A percentile compares a stretch with the other conserved stretches of the same genome.
Evolutionary conservation across 2,329 filamentous ascomycete genomes (phyloP).

Genomic region (Apiospora aurea): DNA sequence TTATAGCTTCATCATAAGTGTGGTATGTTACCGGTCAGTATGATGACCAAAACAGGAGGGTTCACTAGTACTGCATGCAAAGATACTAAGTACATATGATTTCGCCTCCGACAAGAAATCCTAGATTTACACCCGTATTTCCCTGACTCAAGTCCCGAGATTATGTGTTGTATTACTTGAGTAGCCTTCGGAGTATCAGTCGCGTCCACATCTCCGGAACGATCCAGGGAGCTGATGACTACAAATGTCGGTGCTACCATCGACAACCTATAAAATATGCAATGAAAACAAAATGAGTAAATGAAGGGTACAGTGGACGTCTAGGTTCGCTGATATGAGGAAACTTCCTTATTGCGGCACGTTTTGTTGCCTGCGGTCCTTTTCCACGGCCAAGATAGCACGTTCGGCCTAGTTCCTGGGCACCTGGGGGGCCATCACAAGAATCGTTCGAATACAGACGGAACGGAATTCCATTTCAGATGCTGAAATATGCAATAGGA

Average conservation of each 20-base stretch:
- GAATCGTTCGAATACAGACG: background rate
- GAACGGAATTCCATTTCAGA: background rate
- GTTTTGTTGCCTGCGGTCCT: background rate
- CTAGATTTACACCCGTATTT: background rate
- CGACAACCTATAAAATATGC: background rate
- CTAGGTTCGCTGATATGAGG: background rate
- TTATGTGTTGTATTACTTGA: background rate
- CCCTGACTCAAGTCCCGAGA: background rate
- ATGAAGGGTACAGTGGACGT: background rate
- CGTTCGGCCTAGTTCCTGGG: slow-evolving; percentile 6
- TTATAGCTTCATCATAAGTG: background rate
- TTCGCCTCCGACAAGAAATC: too few relatives aligned
- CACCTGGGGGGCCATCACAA: background rate
- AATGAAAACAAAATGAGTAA: background rate
- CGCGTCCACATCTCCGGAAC: background rate
- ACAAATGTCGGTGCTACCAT: background rate
- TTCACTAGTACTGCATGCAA: background rate
- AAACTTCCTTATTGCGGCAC: background rate
- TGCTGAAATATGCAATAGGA: background rate
- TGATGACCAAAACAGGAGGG: background rate
- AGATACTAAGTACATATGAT: background rate
- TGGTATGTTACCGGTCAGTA: background rate
- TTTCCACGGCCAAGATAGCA: slow-evolving; percentile 1
- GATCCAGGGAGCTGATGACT: background rate
- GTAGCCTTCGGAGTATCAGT: background rate